Evolutionary conservation across 306 rosid species (phyloP).

Genomic region (Acacia melanoxylon): DNA sequence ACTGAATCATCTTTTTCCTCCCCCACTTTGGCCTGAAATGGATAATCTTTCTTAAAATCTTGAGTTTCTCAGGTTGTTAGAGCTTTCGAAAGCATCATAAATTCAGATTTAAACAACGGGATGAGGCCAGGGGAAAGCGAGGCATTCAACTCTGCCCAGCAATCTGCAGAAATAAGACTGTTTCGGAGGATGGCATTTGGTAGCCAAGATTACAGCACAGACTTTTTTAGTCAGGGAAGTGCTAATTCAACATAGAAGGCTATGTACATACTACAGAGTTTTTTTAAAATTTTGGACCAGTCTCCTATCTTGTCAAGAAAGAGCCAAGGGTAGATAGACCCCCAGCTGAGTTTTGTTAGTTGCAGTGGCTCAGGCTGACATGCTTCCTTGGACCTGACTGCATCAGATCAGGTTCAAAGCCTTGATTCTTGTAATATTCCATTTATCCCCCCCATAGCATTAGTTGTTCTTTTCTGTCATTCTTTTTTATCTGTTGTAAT

Average conservation of each 20-base stretch:
- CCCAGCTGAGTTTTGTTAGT: conserved; percentile 22
- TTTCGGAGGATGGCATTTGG: conserved; percentile 84
- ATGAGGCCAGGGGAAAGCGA: conserved; percentile 85
- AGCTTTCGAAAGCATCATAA: conserved; percentile 71
- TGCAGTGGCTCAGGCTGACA: conserved; percentile 32
- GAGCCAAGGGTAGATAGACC: conserved; percentile 26
- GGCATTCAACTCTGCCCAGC: conserved; percentile 65
- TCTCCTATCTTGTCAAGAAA: conserved; percentile 27
- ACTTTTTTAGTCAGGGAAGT: conserved; percentile 57
- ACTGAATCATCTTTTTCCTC: neutral
- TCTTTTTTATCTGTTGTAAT: conserved; percentile 29
- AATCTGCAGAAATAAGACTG: conserved; percentile 67
- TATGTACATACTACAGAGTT: conserved; percentile 39
- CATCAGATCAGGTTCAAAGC: conserved; percentile 44
- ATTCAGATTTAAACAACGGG: conserved; percentile 78
- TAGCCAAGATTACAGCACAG: conserved; percentile 70
- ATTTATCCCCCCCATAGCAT: conserved; percentile 22
- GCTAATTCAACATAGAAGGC: conserved; percentile 33
- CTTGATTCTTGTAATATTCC: conserved; percentile 41
- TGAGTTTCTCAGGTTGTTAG: conserved; percentile 73
- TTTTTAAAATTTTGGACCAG: conserved; percentile 7
- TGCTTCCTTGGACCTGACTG: conserved; percentile 33
- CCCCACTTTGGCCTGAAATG: neutral
- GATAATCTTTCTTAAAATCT: conserved; percentile 27
- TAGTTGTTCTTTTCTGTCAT: conserved; percentile 22